Evolutionary conservation across 371 early-diverging fungal genomes (phyloP).

Genomic region (Syncephalastrum monosporum): DNA sequence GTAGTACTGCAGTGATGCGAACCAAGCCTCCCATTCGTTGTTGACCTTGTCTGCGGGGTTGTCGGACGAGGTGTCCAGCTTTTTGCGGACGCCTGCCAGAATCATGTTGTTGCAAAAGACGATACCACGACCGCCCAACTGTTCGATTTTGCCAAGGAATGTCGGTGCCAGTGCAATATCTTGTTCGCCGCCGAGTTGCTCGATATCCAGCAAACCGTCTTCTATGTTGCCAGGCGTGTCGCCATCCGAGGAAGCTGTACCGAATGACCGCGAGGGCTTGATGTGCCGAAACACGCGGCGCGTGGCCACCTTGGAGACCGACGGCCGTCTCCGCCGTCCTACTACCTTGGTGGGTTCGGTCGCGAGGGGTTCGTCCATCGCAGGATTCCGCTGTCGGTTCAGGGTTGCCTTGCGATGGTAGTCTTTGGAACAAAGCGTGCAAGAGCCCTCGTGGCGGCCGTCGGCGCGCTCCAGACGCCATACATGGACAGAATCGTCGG

Average conservation of each 20-base stretch:
- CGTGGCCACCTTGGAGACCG: conserved; percentile 6
- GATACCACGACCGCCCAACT: conserved; percentile 26
- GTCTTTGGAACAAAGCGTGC: conserved; percentile 26
- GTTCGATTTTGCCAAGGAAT: conserved; percentile 34
- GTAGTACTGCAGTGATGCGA: conserved; percentile 34
- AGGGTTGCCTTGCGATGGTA: conserved; percentile 18
- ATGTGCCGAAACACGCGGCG: conserved; percentile 9
- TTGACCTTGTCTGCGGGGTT: neutral
- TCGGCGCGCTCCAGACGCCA: conserved; percentile 36
- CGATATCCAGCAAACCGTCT: conserved; percentile 29
- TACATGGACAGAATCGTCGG: conserved; percentile 32
- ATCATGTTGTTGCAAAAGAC: conserved; percentile 39
- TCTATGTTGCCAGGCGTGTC: neutral
- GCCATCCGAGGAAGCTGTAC: no score
- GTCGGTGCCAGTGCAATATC: conserved; percentile 17
- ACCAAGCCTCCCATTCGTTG: conserved; percentile 37
- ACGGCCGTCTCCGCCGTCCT: conserved; percentile 4
- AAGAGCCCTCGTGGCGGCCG: conserved; percentile 17
- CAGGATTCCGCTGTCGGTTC: no score
- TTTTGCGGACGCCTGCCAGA: conserved; percentile 35
- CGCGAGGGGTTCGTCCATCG: no score
- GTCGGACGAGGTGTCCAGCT: neutral
- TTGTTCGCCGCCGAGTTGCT: conserved; percentile 23
- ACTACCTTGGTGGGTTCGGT: no score
- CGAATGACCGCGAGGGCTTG: neutral